Evolutionary conservation across 257 asterid genomes (phyloP), one percentile per base, ranked within the genome.

Genomic region (Solanum corneliomulleri): DNA sequence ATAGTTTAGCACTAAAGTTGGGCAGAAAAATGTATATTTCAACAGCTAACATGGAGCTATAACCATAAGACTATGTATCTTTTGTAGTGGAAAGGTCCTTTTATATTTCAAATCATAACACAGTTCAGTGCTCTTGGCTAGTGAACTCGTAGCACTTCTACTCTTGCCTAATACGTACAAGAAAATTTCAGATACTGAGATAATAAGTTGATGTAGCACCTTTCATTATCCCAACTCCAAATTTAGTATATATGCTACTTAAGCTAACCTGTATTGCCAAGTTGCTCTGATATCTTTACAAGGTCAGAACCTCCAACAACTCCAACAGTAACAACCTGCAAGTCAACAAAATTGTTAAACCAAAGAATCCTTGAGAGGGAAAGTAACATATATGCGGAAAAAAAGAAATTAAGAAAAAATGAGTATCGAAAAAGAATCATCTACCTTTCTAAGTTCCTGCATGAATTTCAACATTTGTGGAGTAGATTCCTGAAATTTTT

Each of bases 291-390:
- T 91, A 97, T 97, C 94, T 96, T 97, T 62, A 94, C 95, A 75
- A 97, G 94, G 89, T 97, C 99, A 77, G 99, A 97, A 90, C 99
- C 99, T 87, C 99, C 99, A 90, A 97, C 99, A 64, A 97, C 95
- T 72, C 99, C 99, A 83, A 96, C 93, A 7, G 93, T 92, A 77
- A 93, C 96, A 88, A 94, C 96, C 99, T 97, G 91, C 78, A 82
- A 56, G 77, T 39, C 52, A 68, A 41, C 83, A 82, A 62, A 21
- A n/a, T 23, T 25, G 83, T 76, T 60, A 82, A 86, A 27, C 33
- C 44, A 71, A 18, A 33, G 27, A 71, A 10, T 70, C n/a, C 77
- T 31, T 27, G 12, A 31, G n/a, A 52, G 49, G 3, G 77, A 35
- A 45, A 86, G 35, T 47, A 47, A 14, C 13, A 14, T 35, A 25